These are phyloP conservation scores for Apophysomyces variabilis DNA, from an alignment of 371 early-diverging fungal genomes.

Conservation along the genomic window DNA sequence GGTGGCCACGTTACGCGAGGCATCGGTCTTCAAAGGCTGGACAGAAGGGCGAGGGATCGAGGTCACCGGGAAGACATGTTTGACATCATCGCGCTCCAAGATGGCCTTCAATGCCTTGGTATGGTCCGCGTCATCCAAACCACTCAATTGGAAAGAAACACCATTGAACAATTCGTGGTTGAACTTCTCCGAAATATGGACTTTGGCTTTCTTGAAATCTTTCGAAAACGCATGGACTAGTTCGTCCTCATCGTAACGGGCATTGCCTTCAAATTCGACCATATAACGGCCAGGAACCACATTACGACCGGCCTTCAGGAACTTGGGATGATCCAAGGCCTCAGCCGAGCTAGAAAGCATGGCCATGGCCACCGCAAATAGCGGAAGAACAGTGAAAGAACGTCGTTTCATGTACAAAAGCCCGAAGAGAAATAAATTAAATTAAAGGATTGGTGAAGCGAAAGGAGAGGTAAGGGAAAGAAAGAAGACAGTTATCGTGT, in stretches of 20 bases:
- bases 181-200: slow-evolving; percentile 32
- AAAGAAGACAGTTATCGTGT: too few relatives aligned
- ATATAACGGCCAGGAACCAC: slow-evolving; percentile 43
- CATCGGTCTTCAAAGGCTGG: neutral
- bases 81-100: slow-evolving; percentile 28
- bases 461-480: slow-evolving; percentile 4
- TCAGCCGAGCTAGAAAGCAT: slow-evolving; percentile 23
- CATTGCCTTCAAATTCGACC: slow-evolving; percentile 28
- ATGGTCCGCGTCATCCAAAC: slow-evolving; percentile 13
- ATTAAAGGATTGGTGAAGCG: too few relatives aligned
- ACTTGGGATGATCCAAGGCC: slow-evolving; percentile 32
- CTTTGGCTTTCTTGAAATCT: slow-evolving; percentile 25
- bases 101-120: slow-evolving; percentile 16
- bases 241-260: slow-evolving; percentile 7
- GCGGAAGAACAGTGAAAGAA: slow-evolving; percentile 16
- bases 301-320: slow-evolving; percentile 13
- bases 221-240: slow-evolving; percentile 28
- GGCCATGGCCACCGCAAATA: slow-evolving; percentile 32
- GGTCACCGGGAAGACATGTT: slow-evolving; percentile 35
- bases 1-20: slow-evolving; percentile 11
- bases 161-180: slow-evolving; percentile 42
- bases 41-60: slow-evolving; percentile 34
- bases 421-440: neutral
- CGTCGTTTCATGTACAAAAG: slow-evolving; percentile 25
- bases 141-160: slow-evolving; percentile 33